Conservation (phyloP, 2,329 filamentous ascomycete species). For the Fragosphaeria purpurea region DNA sequence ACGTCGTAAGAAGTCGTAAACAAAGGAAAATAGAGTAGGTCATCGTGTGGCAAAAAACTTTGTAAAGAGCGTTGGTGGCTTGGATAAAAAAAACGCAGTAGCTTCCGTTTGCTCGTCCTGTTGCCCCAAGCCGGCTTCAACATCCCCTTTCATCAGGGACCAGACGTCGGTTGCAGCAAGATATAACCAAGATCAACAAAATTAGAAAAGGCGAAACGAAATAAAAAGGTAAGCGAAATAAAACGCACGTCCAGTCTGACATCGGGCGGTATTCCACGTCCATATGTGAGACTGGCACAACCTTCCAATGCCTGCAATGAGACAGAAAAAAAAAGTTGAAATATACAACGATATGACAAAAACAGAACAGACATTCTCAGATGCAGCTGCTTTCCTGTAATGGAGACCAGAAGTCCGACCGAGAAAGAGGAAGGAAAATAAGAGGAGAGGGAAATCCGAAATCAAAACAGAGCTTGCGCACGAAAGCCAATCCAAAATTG, state of each 20-base stretch:
- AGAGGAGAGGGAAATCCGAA: neutral
- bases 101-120: too few relatives aligned
- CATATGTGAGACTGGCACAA: conserved; percentile 6
- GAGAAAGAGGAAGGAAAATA: neutral
- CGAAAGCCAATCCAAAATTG: neutral
- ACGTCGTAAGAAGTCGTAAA: neutral
- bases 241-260: conserved; percentile 11
- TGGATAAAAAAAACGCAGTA: too few relatives aligned
- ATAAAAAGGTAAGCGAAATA: conserved; percentile 18
- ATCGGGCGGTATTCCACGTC: conserved; percentile 10
- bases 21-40: neutral
- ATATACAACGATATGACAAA: conserved; percentile 2
- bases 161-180: neutral
- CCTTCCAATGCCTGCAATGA: conserved; percentile 7
- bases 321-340: conserved; percentile 10
- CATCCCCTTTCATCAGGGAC: conserved; percentile 11
- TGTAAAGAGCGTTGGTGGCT: too few relatives aligned
- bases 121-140: neutral
- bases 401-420: too few relatives aligned
- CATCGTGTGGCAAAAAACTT: too few relatives aligned
- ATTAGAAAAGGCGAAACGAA: conserved; percentile 16
- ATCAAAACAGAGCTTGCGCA: neutral
- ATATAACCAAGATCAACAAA: conserved; percentile 11
- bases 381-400: neutral
- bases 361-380: neutral